Conservation (phyloP, 2,329 filamentous ascomycete species). For the Colletotrichum sansevieriae region DNA sequence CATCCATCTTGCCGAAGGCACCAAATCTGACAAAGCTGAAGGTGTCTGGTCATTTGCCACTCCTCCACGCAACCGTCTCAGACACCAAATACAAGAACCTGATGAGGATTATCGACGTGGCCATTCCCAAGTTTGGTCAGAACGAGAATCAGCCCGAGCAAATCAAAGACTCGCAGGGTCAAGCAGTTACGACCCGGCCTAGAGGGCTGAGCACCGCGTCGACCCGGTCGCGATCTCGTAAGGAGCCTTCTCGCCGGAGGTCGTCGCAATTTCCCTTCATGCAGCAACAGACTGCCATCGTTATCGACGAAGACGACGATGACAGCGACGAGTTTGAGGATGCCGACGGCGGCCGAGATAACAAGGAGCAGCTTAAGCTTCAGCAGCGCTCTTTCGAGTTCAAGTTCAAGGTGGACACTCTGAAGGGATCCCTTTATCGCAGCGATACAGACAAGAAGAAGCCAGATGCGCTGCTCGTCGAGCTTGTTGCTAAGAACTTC, state of each 20-base stretch:
- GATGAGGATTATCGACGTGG: slow-evolving; percentile 96
- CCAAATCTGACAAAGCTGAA: slow-evolving; percentile 93
- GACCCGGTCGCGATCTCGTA: slow-evolving; percentile 58
- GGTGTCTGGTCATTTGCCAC: slow-evolving; percentile 90
- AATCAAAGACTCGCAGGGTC: slow-evolving; percentile 41
- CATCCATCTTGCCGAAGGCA: slow-evolving; percentile 96
- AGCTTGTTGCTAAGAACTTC: slow-evolving; percentile 91
- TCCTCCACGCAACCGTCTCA: slow-evolving; percentile 91
- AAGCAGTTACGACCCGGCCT: slow-evolving; percentile 54
- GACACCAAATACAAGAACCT: slow-evolving; percentile 97
- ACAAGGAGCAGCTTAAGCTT: slow-evolving; percentile 72
- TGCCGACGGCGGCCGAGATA: slow-evolving; percentile 67
- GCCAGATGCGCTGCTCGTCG: slow-evolving; percentile 86
- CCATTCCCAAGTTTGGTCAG: slow-evolving; percentile 83
- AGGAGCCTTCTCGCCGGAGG: slow-evolving; percentile 65
- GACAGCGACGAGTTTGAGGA: slow-evolving; percentile 77
- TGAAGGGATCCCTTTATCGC: slow-evolving; percentile 92
- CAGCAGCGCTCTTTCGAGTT: slow-evolving; percentile 96
- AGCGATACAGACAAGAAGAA: slow-evolving; percentile 83
- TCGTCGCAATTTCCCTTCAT: slow-evolving; percentile 83
- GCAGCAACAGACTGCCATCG: slow-evolving; percentile 79
- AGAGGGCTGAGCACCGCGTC: slow-evolving; percentile 62
- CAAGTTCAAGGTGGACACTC: slow-evolving; percentile 93
- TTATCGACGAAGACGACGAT: slow-evolving; percentile 82
- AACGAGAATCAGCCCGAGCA: slow-evolving; percentile 46